phyloP scores from a whole-genome alignment of 1,284 basidiomycete species.

The Ceratobasidium papillatum region DNA sequence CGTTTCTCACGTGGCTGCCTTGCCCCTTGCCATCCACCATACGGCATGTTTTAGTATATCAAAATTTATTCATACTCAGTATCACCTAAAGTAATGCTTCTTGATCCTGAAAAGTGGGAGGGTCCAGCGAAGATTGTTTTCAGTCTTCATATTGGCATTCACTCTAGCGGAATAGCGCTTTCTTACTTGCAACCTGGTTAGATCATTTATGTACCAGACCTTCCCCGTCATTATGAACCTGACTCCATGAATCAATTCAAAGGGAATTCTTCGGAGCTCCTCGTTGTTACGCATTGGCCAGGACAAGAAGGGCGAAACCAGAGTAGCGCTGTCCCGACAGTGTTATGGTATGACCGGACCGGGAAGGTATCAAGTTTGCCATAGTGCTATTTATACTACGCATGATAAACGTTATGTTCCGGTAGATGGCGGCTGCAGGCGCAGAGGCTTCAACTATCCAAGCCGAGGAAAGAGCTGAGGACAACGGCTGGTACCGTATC shows the following conservation, averaged over 20 bases:
- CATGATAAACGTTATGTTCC: too few relatives aligned
- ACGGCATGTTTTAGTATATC: too few relatives aligned
- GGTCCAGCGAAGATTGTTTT: constrained; percentile 18
- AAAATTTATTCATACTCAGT: too few relatives aligned
- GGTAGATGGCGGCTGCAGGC: constrained; percentile 5
- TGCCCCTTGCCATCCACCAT: too few relatives aligned
- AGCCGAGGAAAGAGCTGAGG: background rate
- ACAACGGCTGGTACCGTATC: constrained; percentile 9
- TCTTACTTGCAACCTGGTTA: background rate
- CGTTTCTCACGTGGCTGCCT: background rate
- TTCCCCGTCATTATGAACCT: background rate
- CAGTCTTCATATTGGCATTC: background rate
- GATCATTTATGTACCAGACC: too few relatives aligned
- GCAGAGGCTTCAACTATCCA: background rate
- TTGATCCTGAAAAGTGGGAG: background rate
- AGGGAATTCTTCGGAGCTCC: background rate
- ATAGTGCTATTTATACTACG: too few relatives aligned
- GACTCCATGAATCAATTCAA: background rate
- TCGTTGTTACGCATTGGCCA: background rate
- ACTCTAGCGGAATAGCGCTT: background rate
- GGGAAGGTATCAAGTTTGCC: constrained; percentile 2
- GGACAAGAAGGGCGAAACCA: background rate
- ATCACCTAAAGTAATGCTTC: too few relatives aligned
- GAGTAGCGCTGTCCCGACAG: constrained; percentile 13
- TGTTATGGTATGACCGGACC: constrained; percentile 16